Base-by-base conservation (phyloP, 2,329 filamentous ascomycete species). In the Sporothrix sp. region DNA sequence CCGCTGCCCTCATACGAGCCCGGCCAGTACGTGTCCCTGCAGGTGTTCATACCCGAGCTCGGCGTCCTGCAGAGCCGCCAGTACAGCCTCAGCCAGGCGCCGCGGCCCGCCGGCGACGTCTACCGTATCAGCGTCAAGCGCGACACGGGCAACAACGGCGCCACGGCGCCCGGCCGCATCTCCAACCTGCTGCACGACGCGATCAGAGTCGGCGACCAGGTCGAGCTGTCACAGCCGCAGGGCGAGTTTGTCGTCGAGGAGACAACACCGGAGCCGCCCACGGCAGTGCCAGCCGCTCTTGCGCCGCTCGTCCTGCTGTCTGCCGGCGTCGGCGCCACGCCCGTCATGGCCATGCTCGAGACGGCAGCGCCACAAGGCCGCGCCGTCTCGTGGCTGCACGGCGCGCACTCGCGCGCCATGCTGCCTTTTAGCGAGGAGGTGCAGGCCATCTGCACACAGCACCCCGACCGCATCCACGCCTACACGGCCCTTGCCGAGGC, bases 61-160 rank as follows among this genome's bases (percentile, higher is more conserved):
- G 75, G 76, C n/a, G 72, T 82, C 57, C 67, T 73, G 52, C 87
- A 91, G 65, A 79, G 80, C 52, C 70, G 86, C 50, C 86, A 91
- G 69, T 91, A 88, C 69, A 85, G 81, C 42, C 71, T 91, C 51
- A 84, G 79, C 60, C 80, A 85, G 58, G 71, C 68, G 2, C 71
- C 72, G 4, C 57, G 57, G 21, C 58, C 58, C n/a, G 70, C 73
- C 43, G 73, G 72, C 7, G 68, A 70, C 14, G 75, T 80, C 65
- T 87, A 87, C 66, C 78, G 86, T 50, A 81, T 91, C 67, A 85
- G 78, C 57, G 81, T 91, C 54, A 90, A 89, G 73, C 76, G 71
- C 52, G 84, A 79, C 56, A 63, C 67, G 27, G 69, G 69, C 20
- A 58, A 61, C 20, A 51, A 59, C 49, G 58, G 61, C 25, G 61